Percentiles rank a stretch among this genome's conserved stretches.
phyloP scores from a whole-genome alignment of 495 filamentous ascomycete genomes.

The Neurospora sp. region DNA sequence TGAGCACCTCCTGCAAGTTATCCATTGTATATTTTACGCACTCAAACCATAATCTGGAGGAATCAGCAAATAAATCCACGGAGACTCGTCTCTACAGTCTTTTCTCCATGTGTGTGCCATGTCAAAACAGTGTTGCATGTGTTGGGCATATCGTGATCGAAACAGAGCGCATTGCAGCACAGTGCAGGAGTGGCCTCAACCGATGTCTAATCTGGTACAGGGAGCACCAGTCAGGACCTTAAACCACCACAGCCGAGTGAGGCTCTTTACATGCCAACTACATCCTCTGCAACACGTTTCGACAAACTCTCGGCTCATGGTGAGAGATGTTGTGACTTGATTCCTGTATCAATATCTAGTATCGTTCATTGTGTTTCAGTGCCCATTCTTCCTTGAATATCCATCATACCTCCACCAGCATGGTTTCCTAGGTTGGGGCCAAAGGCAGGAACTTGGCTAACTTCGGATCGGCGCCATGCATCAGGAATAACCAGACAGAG shows the following conservation, averaged over 20 bases:
- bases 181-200: not conserved
- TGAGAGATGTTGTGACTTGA: not conserved
- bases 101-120: not conserved
- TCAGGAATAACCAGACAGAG: not conserved
- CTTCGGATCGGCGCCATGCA: slow-evolving; percentile 1
- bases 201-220: not conserved
- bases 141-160: not conserved
- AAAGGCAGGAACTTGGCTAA: not conserved
- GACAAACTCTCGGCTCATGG: not conserved
- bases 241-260: not conserved
- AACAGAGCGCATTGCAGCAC: not conserved
- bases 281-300: not conserved
- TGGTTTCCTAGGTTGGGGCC: not conserved
- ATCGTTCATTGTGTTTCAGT: not conserved
- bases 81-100: not conserved
- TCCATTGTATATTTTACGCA: not conserved
- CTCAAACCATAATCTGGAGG: not conserved
- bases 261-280: not conserved
- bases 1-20: not conserved
- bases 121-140: not conserved
- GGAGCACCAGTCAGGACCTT: not conserved
- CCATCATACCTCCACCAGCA: not conserved
- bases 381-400: not conserved
- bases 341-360: not conserved
- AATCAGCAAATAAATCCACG: not conserved